These are phyloP conservation scores for Hemileia vastatrix DNA, from an alignment of 1,284 basidiomycete species.

Conservation along the genomic window DNA sequence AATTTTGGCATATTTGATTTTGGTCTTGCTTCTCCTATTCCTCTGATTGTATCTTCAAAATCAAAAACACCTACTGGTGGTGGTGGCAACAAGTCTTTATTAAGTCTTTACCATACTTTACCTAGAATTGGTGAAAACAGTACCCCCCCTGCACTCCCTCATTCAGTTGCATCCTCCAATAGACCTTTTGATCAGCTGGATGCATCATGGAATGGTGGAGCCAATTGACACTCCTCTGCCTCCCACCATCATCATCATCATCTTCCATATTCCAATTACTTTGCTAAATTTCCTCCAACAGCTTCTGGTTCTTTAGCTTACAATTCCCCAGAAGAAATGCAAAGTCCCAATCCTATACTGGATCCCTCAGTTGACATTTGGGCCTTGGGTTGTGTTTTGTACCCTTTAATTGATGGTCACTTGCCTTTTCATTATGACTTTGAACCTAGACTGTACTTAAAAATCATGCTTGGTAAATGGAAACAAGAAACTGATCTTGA, in stretches of 20 bases:
- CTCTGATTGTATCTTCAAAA: conserved; percentile 49
- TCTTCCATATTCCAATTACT: too few species aligned
- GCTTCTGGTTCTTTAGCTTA: conserved; percentile 79
- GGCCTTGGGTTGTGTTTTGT: conserved; percentile 80
- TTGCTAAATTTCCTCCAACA: conserved; percentile 51
- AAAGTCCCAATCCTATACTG: conserved; percentile 47
- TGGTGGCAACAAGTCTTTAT: too few species aligned
- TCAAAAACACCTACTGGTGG: too few species aligned
- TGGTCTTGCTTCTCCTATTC: conserved; percentile 66
- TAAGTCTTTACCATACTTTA: too few species aligned
- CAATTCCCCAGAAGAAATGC: conserved; percentile 67
- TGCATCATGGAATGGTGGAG: too few species aligned
- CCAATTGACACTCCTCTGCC: too few species aligned
- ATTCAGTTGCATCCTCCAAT: too few species aligned
- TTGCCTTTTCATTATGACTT: conserved; percentile 77
- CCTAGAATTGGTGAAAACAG: too few species aligned
- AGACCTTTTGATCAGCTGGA: too few species aligned
- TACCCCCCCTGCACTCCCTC: too few species aligned
- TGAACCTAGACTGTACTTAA: conserved; percentile 78
- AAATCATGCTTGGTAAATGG: conserved; percentile 72
- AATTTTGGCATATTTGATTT: conserved; percentile 73
- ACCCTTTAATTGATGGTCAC: conserved; percentile 64
- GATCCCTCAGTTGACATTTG: conserved; percentile 68
- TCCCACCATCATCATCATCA: too few species aligned
- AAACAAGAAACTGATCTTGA: too few species aligned